These are phyloP conservation scores for Protomyces macrosporus DNA, from an alignment of 1,139 yeast species.

Conservation along the genomic window DNA sequence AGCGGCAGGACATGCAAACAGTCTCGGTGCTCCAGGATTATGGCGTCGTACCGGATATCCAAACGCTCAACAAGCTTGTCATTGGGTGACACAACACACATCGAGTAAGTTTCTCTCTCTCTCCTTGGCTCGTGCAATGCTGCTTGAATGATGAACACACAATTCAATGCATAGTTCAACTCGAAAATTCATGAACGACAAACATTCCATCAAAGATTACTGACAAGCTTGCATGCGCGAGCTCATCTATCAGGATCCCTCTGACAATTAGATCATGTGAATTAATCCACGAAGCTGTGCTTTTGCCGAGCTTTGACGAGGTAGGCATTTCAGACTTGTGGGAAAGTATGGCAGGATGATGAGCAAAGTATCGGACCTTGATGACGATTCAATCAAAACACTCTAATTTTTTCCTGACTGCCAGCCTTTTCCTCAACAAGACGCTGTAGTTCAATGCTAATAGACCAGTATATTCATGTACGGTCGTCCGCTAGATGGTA, in stretches of 20 bases:
- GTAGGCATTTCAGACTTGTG: neutral
- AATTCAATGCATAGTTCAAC: constrained; percentile 1
- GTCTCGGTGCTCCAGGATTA: neutral
- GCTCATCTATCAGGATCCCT: neutral
- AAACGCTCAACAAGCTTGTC: constrained; percentile 1
- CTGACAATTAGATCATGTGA: neutral
- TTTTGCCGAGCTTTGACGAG: neutral
- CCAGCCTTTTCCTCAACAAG: neutral
- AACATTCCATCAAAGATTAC: neutral
- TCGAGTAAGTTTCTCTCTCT: too few species aligned
- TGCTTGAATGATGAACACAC: neutral
- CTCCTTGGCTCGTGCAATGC: neutral
- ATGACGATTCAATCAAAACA: neutral
- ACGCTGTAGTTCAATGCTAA: neutral
- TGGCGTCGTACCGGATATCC: constrained; percentile 14
- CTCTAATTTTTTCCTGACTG: neutral
- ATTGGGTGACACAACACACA: neutral
- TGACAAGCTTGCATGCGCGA: neutral
- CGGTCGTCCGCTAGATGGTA: neutral
- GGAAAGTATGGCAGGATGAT: neutral
- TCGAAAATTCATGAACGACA: neutral
- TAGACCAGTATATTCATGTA: neutral
- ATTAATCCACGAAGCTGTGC: neutral
- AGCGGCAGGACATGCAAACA: neutral
- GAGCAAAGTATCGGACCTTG: neutral